Evolutionary conservation across 441 rosid species (phyloP).

Genomic region (Cnidoscolus chayamansa): DNA sequence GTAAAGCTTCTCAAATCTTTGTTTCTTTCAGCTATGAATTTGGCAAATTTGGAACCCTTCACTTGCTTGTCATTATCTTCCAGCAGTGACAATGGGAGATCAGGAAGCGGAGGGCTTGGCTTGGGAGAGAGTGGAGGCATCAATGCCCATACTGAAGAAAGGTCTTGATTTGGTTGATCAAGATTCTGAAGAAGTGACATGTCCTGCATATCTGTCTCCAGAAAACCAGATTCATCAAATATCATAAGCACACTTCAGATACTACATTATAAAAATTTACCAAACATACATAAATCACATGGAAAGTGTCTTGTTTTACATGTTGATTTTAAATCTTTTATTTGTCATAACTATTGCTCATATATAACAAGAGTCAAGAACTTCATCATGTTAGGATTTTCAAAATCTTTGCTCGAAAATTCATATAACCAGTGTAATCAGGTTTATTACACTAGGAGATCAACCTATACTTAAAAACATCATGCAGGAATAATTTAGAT

Average conservation of each 20-base stretch:
- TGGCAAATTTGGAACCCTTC: slow-evolving; percentile 83
- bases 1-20: slow-evolving; percentile 39
- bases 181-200: slow-evolving; percentile 52
- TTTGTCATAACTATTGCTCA: background rate
- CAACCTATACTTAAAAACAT: too few species aligned
- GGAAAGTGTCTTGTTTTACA: background rate
- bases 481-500: background rate
- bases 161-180: slow-evolving; percentile 58
- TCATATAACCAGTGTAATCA: background rate
- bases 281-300: background rate
- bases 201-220: slow-evolving; percentile 53
- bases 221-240: slow-evolving; percentile 13
- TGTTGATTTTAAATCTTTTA: background rate
- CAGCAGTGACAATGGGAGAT: slow-evolving; percentile 35
- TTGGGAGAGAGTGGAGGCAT: slow-evolving; percentile 67
- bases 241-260: background rate
- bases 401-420: background rate
- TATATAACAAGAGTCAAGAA: background rate
- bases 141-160: slow-evolving; percentile 82
- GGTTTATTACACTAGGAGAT: background rate
- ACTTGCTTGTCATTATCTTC: slow-evolving; percentile 45
- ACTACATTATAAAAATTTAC: background rate
- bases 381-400: background rate
- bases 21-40: slow-evolving; percentile 63
- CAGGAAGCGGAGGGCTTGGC: slow-evolving; percentile 42